Percentiles rank a stretch among this genome's conserved stretches.
Conservation (phyloP, 2,329 filamentous ascomycete species). For the Calonectria pteridis region DNA sequence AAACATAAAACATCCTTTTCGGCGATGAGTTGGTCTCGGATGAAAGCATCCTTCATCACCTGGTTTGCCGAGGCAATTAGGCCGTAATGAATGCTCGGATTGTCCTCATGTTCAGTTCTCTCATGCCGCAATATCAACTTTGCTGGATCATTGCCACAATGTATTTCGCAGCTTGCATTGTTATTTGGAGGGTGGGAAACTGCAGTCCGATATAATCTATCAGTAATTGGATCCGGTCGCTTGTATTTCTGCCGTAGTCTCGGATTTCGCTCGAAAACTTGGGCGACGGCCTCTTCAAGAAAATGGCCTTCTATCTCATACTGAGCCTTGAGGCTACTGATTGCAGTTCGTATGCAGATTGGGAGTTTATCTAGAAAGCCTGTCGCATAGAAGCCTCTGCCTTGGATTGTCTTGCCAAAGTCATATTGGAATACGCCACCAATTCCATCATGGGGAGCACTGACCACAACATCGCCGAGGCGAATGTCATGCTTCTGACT, state of each 20-base stretch:
- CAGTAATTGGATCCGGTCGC: not conserved
- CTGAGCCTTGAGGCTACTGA: not conserved
- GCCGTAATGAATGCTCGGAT: not conserved
- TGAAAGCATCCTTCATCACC: not conserved
- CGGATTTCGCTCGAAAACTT: not conserved
- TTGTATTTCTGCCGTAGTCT: not conserved
- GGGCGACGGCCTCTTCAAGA: not conserved
- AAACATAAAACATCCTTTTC: slow-evolving; percentile 39
- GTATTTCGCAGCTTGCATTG: not conserved
- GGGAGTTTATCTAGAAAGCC: not conserved
- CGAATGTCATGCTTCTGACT: slow-evolving; percentile 34
- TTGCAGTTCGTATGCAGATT: not conserved
- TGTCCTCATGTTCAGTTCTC: not conserved
- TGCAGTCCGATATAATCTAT: not conserved
- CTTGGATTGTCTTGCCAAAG: slow-evolving; percentile 30
- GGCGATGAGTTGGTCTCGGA: slow-evolving; percentile 42
- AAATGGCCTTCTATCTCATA: not conserved
- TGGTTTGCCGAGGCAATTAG: not conserved
- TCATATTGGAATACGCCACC: slow-evolving; percentile 43
- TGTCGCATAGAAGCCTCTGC: not conserved
- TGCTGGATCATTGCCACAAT: not conserved
- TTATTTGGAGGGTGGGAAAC: not conserved
- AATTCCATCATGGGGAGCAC: slow-evolving; percentile 12
- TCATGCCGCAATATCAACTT: not conserved
- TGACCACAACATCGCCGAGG: slow-evolving; percentile 43